Base-by-base conservation (phyloP, 805 yeast species). In the Wickerhamiella parazyma region DNA sequence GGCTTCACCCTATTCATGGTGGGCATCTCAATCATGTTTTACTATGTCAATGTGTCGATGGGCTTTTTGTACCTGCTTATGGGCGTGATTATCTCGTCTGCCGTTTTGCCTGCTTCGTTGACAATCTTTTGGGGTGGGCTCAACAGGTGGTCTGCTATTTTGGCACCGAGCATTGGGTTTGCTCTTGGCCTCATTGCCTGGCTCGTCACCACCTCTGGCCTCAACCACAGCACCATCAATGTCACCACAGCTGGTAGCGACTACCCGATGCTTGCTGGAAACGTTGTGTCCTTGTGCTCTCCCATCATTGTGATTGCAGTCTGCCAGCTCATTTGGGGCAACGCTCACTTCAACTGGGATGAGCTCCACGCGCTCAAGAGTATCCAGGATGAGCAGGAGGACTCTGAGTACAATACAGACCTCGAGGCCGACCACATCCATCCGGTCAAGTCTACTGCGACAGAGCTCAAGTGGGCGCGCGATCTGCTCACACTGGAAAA, bases 1-100 rank as follows among this genome's bases (percentile, higher is more conserved):
- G 65, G 71, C 17, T 76, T 73, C 52, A 72, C 76, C 10, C 45
- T 73, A 5, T 69, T 70, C 14, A 80, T 85, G 89, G 78, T 86
- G 33, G 89, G 81, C 0, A 82, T 86, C 58, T 73, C 94, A 16
- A 76, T 80, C 50, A 94, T 94, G 9, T 68, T 86, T 39, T 72
- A 73, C 63, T 81, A 85, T 54, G 93, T 89, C 16, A 80, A 78
- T 18, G 78, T 85, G 42, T 75, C 83, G 25, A 79, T 85, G 83
- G 94, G 95, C 22, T 86, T 79, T 63, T 67, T 86, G 33, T 84
- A 84, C 61, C 83, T 82, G 57, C 64, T 86, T 49, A 84, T 84
- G 94, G 95, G 95, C 44, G 75, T 85, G 45, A 80, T 86, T 37
- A 82, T 86, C 48, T 80, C 91, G 4, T 76, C 89, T 48, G 94